phyloP scores from a whole-genome alignment of 208 protist species.

The Leishmania arabica region DNA sequence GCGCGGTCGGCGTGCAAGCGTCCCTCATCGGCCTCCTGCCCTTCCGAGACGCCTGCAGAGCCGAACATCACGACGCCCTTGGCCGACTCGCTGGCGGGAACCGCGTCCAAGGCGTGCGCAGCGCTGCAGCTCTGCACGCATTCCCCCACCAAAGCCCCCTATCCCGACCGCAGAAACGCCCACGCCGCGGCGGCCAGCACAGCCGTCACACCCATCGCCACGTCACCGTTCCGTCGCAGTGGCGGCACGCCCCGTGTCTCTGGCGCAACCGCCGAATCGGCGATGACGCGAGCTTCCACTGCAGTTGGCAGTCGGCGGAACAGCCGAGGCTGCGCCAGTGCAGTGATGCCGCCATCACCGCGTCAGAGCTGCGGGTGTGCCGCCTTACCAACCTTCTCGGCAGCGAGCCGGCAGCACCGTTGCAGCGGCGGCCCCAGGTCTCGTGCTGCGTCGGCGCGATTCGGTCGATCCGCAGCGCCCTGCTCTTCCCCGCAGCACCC shows the following conservation, averaged over 20 bases:
- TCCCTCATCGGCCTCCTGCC: neutral
- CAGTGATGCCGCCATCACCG: slow-evolving; percentile 14
- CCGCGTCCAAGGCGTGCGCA: slow-evolving; percentile 7
- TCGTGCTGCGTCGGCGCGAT: slow-evolving; percentile 1
- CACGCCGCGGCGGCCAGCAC: neutral
- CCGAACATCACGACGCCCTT: neutral
- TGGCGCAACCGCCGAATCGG: neutral
- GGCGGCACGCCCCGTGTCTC: slow-evolving; percentile 30
- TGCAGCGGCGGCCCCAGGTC: neutral
- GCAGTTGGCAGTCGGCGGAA: slow-evolving; percentile 1
- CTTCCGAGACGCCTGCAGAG: neutral
- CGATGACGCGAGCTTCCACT: slow-evolving; percentile 13
- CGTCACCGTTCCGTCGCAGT: slow-evolving; percentile 20
- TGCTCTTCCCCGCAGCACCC: neutral
- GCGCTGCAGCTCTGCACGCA: slow-evolving; percentile 32
- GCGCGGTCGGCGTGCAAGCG: slow-evolving; percentile 2
- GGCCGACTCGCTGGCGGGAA: neutral
- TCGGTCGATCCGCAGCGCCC: neutral
- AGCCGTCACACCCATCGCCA: slow-evolving; percentile 9
- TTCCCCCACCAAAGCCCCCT: slow-evolving; percentile 12
- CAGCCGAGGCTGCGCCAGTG: slow-evolving; percentile 5
- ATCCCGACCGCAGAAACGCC: neutral
- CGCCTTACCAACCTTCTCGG: neutral
- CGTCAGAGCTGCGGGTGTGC: slow-evolving; percentile 5
- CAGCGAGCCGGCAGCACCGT: neutral